phyloP scores from a whole-genome alignment of 805 yeast genomes.

The Priceomyces fermenticarens region DNA sequence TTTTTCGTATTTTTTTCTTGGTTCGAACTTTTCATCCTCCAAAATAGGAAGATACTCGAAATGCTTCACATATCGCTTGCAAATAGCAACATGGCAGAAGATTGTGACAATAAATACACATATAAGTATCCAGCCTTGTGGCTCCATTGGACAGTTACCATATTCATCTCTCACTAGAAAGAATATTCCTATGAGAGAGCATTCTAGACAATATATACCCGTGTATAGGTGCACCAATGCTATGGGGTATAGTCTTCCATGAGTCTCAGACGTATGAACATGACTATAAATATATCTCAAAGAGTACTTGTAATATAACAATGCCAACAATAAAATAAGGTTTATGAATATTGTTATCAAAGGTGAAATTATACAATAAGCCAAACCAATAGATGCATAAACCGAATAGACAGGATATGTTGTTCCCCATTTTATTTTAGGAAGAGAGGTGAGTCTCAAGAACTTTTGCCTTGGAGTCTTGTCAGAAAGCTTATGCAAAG shows the following conservation, averaged over 20 bases:
- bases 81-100: constrained; percentile 53
- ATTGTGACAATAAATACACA: constrained; percentile 51
- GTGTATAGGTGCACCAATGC: constrained; percentile 76
- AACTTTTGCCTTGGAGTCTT: constrained; percentile 62
- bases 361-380: constrained; percentile 79
- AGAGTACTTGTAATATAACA: constrained; percentile 69
- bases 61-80: constrained; percentile 34
- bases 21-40: constrained; percentile 11
- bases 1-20: constrained; percentile 1
- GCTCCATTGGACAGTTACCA: constrained; percentile 41
- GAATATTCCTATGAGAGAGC: constrained; percentile 74
- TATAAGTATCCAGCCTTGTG: constrained; percentile 53
- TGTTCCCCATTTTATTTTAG: constrained; percentile 71
- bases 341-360: constrained; percentile 63
- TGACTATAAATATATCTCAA: constrained; percentile 54
- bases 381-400: constrained; percentile 72
- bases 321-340: constrained; percentile 48
- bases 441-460: constrained; percentile 40
- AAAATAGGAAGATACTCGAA: constrained; percentile 29
- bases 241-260: constrained; percentile 67
- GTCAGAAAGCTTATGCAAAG: constrained; percentile 37
- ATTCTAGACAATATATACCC: constrained; percentile 79
- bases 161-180: constrained; percentile 54
- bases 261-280: constrained; percentile 56
- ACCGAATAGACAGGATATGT: constrained; percentile 74